Evolutionary conservation across 1,284 basidiomycete species (phyloP).

Genomic region (Amylostereum areolatum): DNA sequence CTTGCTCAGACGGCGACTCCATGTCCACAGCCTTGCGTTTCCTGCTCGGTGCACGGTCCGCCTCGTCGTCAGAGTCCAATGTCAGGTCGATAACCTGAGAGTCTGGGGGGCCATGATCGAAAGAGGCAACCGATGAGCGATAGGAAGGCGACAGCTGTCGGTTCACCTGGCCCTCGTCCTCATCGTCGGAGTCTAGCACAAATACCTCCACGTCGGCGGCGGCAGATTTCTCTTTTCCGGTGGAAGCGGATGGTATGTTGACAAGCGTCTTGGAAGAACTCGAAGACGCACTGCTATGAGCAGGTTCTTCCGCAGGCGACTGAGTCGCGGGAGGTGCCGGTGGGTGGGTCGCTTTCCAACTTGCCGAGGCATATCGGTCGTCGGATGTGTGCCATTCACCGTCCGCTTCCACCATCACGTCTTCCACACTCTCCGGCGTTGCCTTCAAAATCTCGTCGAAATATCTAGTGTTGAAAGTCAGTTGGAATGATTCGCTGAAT

Average conservation of each 20-base stretch:
- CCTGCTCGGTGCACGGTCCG: constrained; percentile 21
- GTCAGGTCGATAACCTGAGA: constrained; percentile 71
- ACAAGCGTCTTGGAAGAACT: constrained; percentile 7
- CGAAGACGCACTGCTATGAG: constrained; percentile 13
- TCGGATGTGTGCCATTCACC: constrained; percentile 95
- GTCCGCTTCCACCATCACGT: constrained; percentile 90
- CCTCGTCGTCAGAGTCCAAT: constrained; percentile 66
- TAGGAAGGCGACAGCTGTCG: constrained; percentile 60
- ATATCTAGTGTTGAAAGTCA: constrained; percentile 43
- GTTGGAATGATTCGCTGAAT: background rate
- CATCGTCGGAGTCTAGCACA: constrained; percentile 69
- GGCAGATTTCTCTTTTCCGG: constrained; percentile 35
- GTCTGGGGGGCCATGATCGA: constrained; percentile 10
- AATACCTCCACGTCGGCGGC: constrained; percentile 61
- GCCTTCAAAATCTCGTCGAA: constrained; percentile 77
- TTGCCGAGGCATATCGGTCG: constrained; percentile 71
- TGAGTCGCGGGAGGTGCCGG: constrained; percentile 14
- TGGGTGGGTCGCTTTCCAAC: constrained; percentile 59
- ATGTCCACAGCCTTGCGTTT: constrained; percentile 58
- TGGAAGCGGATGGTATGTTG: constrained; percentile 11
- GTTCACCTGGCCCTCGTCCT: constrained; percentile 70
- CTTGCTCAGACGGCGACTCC: constrained; percentile 51
- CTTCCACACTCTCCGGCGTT: constrained; percentile 78
- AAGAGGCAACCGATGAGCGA: constrained; percentile 7
- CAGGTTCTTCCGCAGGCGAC: constrained; percentile 22